Evolutionary conservation across 768 basidiomycete species (phyloP).

Genomic region (Cystofilobasidium bisporidii): DNA sequence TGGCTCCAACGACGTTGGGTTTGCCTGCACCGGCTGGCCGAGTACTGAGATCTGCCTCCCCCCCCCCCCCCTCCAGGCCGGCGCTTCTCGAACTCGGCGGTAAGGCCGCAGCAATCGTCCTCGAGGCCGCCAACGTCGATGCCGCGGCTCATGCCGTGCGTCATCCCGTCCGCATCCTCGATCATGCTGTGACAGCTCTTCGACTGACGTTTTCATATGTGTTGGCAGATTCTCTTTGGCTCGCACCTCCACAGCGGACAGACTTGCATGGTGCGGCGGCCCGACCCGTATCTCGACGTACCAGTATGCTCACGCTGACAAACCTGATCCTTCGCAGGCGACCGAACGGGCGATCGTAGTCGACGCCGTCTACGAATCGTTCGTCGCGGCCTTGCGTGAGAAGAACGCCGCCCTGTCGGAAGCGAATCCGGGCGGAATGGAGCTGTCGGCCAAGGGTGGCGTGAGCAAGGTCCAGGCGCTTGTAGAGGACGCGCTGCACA

Average conservation of each 20-base stretch:
- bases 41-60: neutral
- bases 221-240: slow-evolving; percentile 35
- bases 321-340: slow-evolving; percentile 14
- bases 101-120: slow-evolving; percentile 41
- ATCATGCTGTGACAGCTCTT: no score
- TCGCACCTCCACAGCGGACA: slow-evolving; percentile 38
- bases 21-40: no score
- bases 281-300: no score
- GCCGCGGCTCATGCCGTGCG: slow-evolving; percentile 47
- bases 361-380: slow-evolving; percentile 27
- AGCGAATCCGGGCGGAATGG: neutral
- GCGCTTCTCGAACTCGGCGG: slow-evolving; percentile 39
- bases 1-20: no score
- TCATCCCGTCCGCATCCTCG: no score
- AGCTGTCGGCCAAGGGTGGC: neutral
- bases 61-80: neutral
- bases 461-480: neutral
- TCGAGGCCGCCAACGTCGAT: slow-evolving; percentile 48
- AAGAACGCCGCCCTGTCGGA: neutral
- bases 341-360: slow-evolving; percentile 37
- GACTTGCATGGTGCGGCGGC: slow-evolving; percentile 31
- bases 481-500: slow-evolving; percentile 13
- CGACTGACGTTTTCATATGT: no score
- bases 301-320: neutral
- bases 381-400: slow-evolving; percentile 29